Base-by-base conservation (phyloP, 2,329 filamentous ascomycete species). In the Fusarium globosum region DNA sequence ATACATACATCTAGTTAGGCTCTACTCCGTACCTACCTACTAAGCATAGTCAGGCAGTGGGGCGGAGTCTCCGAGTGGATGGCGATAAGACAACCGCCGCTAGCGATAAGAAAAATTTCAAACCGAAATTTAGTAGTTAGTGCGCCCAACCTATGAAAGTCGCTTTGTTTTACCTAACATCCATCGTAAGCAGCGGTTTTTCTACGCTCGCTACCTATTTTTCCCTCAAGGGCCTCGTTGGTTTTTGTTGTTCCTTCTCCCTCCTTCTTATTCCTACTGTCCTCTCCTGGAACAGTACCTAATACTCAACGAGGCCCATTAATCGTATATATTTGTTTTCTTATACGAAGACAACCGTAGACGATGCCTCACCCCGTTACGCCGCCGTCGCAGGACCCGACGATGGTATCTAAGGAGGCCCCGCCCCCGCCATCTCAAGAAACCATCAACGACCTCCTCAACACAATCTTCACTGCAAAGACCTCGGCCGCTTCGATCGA, bases 401-500 rank as follows among this genome's bases (percentile, higher is more conserved):
- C 74, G 77, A 84, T 86, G 83, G 83, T 87, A 76, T 84, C 84
- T 75, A 83, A 83, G 75, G 84, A 83, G 74, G 82, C 84, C 78
- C 81, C 85, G 81, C 86, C 87, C 76, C 86, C 90, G 73, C 92
- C 92, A 71, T 88, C 90, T 38, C 84, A 89, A 77, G 89, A 91
- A 73, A 93, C 94, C 71, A 85, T 96, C 71, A 83, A 87, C 69
- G 87, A 88, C 63, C 83, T 94, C 48, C 80, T 95, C 76, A 85
- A 90, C 76, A 91, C 88, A 56, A 88, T 94, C 74, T 94, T 95
- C 82, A 89, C 86, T 52, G 89, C 93, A 43, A 86, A 90, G 79
- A 90, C 90, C 8, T 94, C 93, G 7, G 87, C 90, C 78, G 87
- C 89, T 69, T 93, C 92, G 21, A 88, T 95, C 81, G 89, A 91